Conservation (phyloP, 371 early-diverging fungal genomes). For the Lichtheimia hyalospora region DNA sequence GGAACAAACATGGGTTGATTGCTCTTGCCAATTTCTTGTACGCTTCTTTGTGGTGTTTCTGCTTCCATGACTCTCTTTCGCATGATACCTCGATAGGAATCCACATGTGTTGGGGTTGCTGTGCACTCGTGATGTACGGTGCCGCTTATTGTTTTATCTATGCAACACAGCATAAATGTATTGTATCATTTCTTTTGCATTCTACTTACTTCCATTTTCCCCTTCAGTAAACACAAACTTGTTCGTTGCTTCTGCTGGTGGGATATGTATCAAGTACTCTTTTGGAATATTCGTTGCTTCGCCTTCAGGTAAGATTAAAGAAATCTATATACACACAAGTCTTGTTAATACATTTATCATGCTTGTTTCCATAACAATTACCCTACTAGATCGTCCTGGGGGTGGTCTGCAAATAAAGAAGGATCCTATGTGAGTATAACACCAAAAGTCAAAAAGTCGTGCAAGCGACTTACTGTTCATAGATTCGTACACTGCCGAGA, state of each 20-base stretch:
- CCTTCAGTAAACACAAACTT: conserved; percentile 77
- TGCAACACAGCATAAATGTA: not conserved
- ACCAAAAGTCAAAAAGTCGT: not conserved
- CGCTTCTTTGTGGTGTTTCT: conserved; percentile 53
- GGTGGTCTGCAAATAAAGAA: conserved; percentile 26
- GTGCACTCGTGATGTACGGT: conserved; percentile 84
- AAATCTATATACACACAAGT: conserved; percentile 33
- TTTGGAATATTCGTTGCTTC: conserved; percentile 60
- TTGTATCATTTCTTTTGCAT: not conserved
- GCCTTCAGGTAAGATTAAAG: conserved; percentile 65
- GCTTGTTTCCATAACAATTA: conserved; percentile 5
- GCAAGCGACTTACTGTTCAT: conserved; percentile 48
- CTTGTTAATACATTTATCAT: not conserved
- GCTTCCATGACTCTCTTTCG: conserved; percentile 65
- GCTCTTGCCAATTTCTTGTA: conserved; percentile 55
- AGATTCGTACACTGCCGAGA: conserved; percentile 81
- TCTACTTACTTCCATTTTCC: conserved; percentile 37
- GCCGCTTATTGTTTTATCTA: conserved; percentile 49
- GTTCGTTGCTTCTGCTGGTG: conserved; percentile 67
- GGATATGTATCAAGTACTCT: conserved; percentile 75
- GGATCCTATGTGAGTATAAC: not conserved
- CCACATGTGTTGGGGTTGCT: conserved; percentile 62
- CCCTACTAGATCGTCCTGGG: conserved; percentile 30
- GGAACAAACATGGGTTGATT: conserved; percentile 59
- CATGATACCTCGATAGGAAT: conserved; percentile 77